phyloP scores from a whole-genome alignment of 176 grass and related monocot species.

The Metroxylon sagu region DNA sequence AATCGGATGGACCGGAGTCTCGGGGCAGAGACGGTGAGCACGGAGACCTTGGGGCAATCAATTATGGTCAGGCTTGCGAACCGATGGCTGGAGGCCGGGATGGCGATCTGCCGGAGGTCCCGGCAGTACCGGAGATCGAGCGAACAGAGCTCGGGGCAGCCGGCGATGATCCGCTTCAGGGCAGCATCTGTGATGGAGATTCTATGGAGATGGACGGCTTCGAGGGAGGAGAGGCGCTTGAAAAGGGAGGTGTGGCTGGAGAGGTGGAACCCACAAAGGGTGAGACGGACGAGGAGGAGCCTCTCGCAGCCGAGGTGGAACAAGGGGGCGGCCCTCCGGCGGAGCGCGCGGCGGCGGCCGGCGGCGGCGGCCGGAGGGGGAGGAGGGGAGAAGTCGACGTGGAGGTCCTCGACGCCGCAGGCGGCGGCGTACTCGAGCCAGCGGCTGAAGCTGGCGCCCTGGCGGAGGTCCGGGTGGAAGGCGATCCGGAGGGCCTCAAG shows the following conservation, averaged over 20 bases:
- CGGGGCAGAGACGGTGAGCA: constrained; percentile 29
- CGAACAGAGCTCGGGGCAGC: constrained; percentile 50
- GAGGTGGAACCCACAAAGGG: constrained; percentile 52
- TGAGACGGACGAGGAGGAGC: constrained; percentile 40
- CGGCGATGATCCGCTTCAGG: constrained; percentile 39
- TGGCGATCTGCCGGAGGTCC: constrained; percentile 47
- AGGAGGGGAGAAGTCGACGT: neutral
- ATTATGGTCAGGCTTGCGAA: constrained; percentile 65
- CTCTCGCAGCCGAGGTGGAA: constrained; percentile 25
- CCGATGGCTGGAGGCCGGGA: constrained; percentile 24
- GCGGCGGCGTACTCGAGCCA: constrained; percentile 41
- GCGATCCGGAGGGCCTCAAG: constrained; percentile 41
- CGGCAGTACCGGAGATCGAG: constrained; percentile 58
- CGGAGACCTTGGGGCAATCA: constrained; percentile 56
- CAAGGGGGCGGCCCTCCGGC: neutral
- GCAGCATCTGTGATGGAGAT: constrained; percentile 53
- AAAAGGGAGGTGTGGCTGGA: constrained; percentile 12
- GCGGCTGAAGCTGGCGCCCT: constrained; percentile 33
- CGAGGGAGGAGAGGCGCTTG: constrained; percentile 38
- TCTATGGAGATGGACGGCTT: constrained; percentile 54
- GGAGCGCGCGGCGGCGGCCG: neutral
- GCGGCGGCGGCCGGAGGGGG: neutral
- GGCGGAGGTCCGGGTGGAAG: constrained; percentile 41
- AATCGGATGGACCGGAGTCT: constrained; percentile 58
- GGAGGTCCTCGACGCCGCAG: constrained; percentile 51